Percentiles rank a stretch among this genome's conserved stretches.
phyloP scores from a whole-genome alignment of 441 rosid genomes.

The Erodium trifolium region DNA sequence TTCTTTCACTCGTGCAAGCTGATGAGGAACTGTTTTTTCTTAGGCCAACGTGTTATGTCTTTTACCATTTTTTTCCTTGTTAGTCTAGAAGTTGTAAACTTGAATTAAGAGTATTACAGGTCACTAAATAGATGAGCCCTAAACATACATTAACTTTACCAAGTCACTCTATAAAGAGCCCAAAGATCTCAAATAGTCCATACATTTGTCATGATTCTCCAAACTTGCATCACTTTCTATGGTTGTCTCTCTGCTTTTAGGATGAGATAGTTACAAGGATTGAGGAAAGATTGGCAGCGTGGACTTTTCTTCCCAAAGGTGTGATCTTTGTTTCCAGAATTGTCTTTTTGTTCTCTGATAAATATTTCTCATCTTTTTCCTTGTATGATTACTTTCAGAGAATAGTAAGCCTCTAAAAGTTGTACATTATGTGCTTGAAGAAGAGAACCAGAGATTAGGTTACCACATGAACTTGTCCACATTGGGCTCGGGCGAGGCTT shows the following conservation, averaged over 20 bases:
- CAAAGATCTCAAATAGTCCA: conserved; percentile 1
- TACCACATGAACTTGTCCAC: conserved; percentile 45
- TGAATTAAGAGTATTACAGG: not conserved
- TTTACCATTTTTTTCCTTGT: not conserved
- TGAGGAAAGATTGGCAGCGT: conserved; percentile 72
- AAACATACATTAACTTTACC: not conserved
- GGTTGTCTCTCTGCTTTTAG: conserved; percentile 29
- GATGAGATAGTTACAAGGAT: conserved; percentile 51
- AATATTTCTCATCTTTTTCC: conserved; percentile 5
- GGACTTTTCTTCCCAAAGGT: conserved; percentile 90
- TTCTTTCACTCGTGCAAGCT: not conserved
- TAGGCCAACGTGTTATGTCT: not conserved
- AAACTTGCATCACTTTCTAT: conserved; percentile 8
- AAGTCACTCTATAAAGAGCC: not conserved
- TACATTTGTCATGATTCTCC: not conserved
- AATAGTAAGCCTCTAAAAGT: conserved; percentile 45
- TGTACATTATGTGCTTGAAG: conserved; percentile 45
- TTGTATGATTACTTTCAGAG: conserved; percentile 34
- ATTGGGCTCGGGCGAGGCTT: conserved; percentile 26
- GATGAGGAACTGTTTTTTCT: not conserved
- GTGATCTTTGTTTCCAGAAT: conserved; percentile 6
- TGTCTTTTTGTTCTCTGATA: conserved; percentile 9
- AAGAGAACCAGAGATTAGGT: conserved; percentile 31
- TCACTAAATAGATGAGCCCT: not conserved
- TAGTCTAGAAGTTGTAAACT: not conserved